phyloP scores from a whole-genome alignment of 768 basidiomycete species.

The Suillus clintonianus region DNA sequence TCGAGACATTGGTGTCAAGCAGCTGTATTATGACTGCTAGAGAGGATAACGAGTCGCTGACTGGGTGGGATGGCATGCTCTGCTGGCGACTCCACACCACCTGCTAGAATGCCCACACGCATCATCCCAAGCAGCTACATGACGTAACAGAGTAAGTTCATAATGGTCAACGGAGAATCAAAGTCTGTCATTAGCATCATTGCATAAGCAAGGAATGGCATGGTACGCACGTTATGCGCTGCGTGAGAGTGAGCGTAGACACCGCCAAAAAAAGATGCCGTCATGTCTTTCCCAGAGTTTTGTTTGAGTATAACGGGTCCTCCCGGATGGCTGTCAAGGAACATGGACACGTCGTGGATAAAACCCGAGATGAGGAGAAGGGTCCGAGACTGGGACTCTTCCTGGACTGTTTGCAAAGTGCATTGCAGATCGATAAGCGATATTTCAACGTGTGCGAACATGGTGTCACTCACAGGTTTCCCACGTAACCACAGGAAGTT shows the following conservation, averaged over 20 bases:
- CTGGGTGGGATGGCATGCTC: conserved; percentile 48
- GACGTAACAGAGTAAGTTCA: background rate
- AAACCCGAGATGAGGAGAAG: conserved; percentile 81
- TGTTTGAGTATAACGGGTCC: conserved; percentile 59
- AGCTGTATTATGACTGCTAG: conserved; percentile 4
- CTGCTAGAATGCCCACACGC: conserved; percentile 69
- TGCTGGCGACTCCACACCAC: conserved; percentile 56
- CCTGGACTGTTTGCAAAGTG: conserved; percentile 49
- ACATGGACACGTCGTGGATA: conserved; percentile 80
- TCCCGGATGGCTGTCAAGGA: conserved; percentile 80
- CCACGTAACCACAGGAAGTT: conserved; percentile 81
- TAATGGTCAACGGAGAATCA: background rate
- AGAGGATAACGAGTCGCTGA: conserved; percentile 38
- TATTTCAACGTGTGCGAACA: background rate
- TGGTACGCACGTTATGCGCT: conserved; percentile 65
- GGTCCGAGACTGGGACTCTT: conserved; percentile 62
- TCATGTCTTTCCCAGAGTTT: conserved; percentile 78
- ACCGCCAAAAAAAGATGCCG: conserved; percentile 84
- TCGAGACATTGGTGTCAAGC: background rate
- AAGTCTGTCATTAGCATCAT: background rate
- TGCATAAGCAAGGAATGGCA: conserved; percentile 5
- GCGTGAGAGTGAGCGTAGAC: conserved; percentile 82
- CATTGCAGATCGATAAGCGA: background rate
- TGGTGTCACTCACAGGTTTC: conserved; percentile 64
- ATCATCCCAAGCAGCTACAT: conserved; percentile 69